Percentiles rank a stretch among this genome's conserved stretches.
Evolutionary conservation across 1,284 basidiomycete species (phyloP).

Genomic region (Neolentinus lepideus): DNA sequence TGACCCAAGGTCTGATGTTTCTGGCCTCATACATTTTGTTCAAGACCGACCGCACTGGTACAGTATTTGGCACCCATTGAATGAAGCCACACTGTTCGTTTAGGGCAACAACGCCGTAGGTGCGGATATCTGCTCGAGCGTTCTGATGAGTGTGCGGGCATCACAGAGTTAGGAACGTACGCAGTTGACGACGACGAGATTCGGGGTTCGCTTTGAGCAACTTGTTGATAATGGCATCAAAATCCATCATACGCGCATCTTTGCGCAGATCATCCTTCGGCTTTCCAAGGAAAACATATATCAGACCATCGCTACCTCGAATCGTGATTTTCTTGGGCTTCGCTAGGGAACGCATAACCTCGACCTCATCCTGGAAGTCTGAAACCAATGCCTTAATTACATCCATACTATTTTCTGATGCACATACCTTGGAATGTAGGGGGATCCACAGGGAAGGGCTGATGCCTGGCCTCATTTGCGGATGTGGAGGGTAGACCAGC

Average conservation of each 20-base stretch:
- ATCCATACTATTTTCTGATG: background rate
- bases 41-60: constrained; percentile 79
- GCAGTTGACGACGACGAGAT: constrained; percentile 82
- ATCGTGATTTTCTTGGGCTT: constrained; percentile 92
- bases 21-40: constrained; percentile 65
- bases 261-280: constrained; percentile 98
- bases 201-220: constrained; percentile 91
- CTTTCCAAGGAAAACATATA: constrained; percentile 93
- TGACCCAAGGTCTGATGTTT: constrained; percentile 58
- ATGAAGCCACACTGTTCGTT: constrained; percentile 98
- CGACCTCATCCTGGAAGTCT: constrained; percentile 81
- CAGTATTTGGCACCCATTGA: constrained; percentile 97
- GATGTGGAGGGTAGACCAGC: constrained; percentile 79
- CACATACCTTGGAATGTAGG: constrained; percentile 73
- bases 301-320: constrained; percentile 74
- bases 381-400: constrained; percentile 3
- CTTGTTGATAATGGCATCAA: constrained; percentile 98
- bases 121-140: constrained; percentile 71
- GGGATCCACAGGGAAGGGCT: constrained; percentile 76
- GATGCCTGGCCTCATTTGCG: constrained; percentile 57
- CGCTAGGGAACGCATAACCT: constrained; percentile 91
- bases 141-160: background rate
- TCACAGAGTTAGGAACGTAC: constrained; percentile 39
- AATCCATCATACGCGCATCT: constrained; percentile 97
- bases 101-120: constrained; percentile 93